A percentile compares a stretch with the other conserved stretches of the same genome.
phyloP scores from a whole-genome alignment of 176 grass and related monocot species.

The Elymus sibiricus region DNA sequence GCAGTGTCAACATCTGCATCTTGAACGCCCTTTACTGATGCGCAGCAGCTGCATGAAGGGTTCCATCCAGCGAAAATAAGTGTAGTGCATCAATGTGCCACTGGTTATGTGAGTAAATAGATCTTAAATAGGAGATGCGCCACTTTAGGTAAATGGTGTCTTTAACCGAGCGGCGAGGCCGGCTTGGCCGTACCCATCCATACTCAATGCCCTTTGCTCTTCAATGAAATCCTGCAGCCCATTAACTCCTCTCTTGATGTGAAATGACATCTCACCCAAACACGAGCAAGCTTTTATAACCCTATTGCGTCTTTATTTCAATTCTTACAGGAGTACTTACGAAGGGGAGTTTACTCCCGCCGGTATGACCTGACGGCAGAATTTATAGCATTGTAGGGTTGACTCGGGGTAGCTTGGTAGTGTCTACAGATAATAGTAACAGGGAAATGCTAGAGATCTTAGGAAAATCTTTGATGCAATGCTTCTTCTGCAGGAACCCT shows the following conservation, averaged over 20 bases:
- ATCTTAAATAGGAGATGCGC: constrained; percentile 31
- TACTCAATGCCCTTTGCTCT: constrained; percentile 41
- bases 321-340: constrained; percentile 8
- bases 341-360: constrained; percentile 19
- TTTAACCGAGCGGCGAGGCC: constrained; percentile 12
- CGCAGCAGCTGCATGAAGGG: constrained; percentile 26
- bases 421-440: not conserved
- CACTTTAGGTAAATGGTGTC: constrained; percentile 42
- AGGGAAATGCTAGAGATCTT: not conserved
- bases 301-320: constrained; percentile 35
- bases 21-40: constrained; percentile 47
- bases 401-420: not conserved
- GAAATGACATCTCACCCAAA: constrained; percentile 48
- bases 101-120: constrained; percentile 27
- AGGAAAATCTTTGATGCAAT: not conserved
- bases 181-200: constrained; percentile 1
- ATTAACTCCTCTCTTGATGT: constrained; percentile 41
- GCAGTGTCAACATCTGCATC: constrained; percentile 45
- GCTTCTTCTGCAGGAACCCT: not conserved
- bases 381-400: constrained; percentile 29
- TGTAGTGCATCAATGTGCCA: constrained; percentile 42
- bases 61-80: constrained; percentile 41
- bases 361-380: constrained; percentile 27
- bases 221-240: constrained; percentile 37
- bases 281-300: constrained; percentile 32